phyloP scores from a whole-genome alignment of 1,139 yeast species.

The Zygosaccharomyces pseudobailii region DNA sequence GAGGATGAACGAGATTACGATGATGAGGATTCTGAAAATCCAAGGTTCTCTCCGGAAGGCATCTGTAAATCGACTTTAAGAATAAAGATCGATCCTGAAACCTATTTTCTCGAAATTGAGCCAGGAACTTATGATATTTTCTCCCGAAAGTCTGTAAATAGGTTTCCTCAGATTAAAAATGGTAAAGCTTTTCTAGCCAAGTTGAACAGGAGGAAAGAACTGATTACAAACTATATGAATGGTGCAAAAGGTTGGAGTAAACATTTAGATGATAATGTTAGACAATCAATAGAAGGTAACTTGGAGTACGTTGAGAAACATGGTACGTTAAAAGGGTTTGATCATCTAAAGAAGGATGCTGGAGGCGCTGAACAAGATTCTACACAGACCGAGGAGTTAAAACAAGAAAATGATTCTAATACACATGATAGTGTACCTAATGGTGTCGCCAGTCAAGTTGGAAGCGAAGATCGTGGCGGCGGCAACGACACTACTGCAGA shows the following conservation, averaged over 20 bases:
- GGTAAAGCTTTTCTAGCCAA: constrained; percentile 28
- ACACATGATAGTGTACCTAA: constrained; percentile 25
- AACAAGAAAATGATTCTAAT: constrained; percentile 9
- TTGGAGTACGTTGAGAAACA: constrained; percentile 10
- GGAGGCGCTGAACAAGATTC: constrained; percentile 5
- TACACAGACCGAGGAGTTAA: constrained; percentile 26
- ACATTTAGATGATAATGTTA: constrained; percentile 12
- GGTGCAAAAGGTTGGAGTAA: constrained; percentile 25
- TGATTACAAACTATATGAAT: constrained; percentile 18
- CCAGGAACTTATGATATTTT: constrained; percentile 79
- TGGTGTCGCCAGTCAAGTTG: neutral
- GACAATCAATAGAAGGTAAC: constrained; percentile 9
- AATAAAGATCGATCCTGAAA: constrained; percentile 74
- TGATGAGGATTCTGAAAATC: constrained; percentile 17
- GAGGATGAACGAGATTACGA: constrained; percentile 44
- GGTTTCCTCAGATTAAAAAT: constrained; percentile 27
- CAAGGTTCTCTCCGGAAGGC: constrained; percentile 50
- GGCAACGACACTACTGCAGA: constrained; percentile 35
- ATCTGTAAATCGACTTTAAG: constrained; percentile 65
- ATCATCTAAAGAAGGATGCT: neutral
- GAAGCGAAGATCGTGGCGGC: constrained; percentile 12
- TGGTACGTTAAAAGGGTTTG: constrained; percentile 14
- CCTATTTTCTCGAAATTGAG: constrained; percentile 78
- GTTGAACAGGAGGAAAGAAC: constrained; percentile 23
- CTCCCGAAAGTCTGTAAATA: constrained; percentile 45